phyloP scores from a whole-genome alignment of 148 eudicot species.

The Heliosperma pusillum region DNA sequence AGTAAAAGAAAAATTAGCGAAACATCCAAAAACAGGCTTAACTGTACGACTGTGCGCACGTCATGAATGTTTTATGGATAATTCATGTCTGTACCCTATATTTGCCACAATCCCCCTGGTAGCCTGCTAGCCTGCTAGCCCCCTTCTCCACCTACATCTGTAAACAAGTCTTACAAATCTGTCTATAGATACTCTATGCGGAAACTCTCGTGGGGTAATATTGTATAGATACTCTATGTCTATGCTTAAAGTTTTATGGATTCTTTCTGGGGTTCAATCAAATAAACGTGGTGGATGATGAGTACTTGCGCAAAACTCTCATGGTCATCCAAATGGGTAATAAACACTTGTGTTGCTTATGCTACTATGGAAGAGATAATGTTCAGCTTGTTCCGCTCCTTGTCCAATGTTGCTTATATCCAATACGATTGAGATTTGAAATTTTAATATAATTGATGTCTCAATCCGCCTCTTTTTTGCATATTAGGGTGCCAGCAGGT shows the following conservation, averaged over 20 bases:
- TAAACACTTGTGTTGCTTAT: conserved; percentile 10
- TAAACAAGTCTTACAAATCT: too few relatives aligned
- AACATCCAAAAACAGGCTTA: too few relatives aligned
- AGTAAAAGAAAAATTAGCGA: too few relatives aligned
- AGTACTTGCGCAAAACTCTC: neutral
- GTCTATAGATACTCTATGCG: too few relatives aligned
- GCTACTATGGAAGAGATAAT: too few relatives aligned
- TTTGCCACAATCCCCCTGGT: too few relatives aligned
- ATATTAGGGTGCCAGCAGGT: conserved; percentile 48
- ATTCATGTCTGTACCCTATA: too few relatives aligned
- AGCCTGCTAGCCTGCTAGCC: too few relatives aligned
- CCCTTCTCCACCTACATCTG: too few relatives aligned
- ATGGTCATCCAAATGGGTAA: neutral
- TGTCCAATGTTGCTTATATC: conserved; percentile 9
- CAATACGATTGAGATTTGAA: neutral
- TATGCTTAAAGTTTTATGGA: neutral
- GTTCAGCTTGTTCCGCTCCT: neutral
- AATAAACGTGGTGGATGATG: neutral
- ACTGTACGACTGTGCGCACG: too few relatives aligned
- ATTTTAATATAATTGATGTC: neutral
- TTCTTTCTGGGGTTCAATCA: neutral
- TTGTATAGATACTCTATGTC: neutral
- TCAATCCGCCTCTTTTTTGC: neutral
- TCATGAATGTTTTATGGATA: too few relatives aligned
- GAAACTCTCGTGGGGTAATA: too few relatives aligned